Evolutionary conservation across 2,329 filamentous ascomycete species (phyloP).

Genomic region (Aaosphaeria arxii): DNA sequence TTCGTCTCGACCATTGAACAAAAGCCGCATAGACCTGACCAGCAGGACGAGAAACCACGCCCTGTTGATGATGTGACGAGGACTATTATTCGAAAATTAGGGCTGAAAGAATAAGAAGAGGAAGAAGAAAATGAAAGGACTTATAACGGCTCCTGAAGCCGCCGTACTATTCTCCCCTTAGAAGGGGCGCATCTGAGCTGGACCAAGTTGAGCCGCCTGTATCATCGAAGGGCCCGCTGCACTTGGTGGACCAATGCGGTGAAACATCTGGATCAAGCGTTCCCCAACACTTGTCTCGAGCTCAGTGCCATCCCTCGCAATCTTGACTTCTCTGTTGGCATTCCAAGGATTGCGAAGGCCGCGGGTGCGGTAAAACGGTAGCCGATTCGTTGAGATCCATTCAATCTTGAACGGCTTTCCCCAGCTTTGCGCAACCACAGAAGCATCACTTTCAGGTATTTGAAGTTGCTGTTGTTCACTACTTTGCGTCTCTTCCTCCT

Average conservation of each 20-base stretch:
- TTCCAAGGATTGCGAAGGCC: constrained; percentile 93
- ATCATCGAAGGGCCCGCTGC: constrained; percentile 17
- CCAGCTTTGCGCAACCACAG: constrained; percentile 61
- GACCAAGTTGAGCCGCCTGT: constrained; percentile 15
- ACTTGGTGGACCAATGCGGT: constrained; percentile 29
- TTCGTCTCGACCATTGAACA: not conserved
- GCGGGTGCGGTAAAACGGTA: constrained; percentile 86
- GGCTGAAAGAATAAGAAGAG: constrained; percentile 1
- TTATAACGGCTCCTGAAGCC: not conserved
- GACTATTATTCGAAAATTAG: not conserved
- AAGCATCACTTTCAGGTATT: constrained; percentile 38
- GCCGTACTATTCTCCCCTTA: constrained; percentile 5
- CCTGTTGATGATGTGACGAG: not conserved
- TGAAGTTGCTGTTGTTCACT: constrained; percentile 32
- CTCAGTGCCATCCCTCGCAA: constrained; percentile 91
- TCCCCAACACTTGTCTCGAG: constrained; percentile 79
- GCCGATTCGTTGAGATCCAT: constrained; percentile 78
- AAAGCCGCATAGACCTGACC: constrained; percentile 4
- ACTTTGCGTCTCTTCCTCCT: constrained; percentile 48
- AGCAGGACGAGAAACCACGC: constrained; percentile 5
- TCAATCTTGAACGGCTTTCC: constrained; percentile 89
- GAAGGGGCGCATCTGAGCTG: constrained; percentile 23
- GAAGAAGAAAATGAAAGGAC: not conserved
- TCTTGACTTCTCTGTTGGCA: constrained; percentile 91
- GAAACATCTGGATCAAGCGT: constrained; percentile 76